Evolutionary conservation across 2,329 filamentous ascomycete genomes (phyloP).

Genomic region (Chaetothyriales sp.): DNA sequence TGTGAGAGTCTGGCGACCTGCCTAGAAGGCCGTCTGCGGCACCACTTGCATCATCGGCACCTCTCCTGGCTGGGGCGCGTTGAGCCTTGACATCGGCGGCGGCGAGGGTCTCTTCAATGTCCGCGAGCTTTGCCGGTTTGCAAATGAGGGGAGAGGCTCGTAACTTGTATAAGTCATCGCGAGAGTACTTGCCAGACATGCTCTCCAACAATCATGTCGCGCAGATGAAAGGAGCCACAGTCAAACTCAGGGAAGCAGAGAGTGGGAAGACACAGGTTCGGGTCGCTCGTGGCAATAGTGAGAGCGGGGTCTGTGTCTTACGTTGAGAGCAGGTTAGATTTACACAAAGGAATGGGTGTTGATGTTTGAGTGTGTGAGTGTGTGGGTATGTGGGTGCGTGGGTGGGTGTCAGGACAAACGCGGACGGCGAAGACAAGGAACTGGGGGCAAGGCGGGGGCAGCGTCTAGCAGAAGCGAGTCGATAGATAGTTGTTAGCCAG

Average conservation of each 20-base stretch:
- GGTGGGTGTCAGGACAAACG: not conserved
- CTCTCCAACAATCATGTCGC: conserved; percentile 1
- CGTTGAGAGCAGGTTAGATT: not conserved
- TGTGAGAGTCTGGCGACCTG: conserved; percentile 29
- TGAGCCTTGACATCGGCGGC: conserved; percentile 29
- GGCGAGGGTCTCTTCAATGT: conserved; percentile 49
- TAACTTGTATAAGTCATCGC: conserved; percentile 60
- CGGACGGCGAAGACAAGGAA: not conserved
- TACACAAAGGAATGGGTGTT: not conserved
- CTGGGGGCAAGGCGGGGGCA: not conserved
- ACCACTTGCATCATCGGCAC: conserved; percentile 9
- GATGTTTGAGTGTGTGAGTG: too few relatives aligned
- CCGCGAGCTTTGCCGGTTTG: conserved; percentile 65
- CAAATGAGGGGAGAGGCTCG: conserved; percentile 68
- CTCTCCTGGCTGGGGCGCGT: conserved; percentile 11
- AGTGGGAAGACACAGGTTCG: not conserved
- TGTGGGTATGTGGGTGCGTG: too few relatives aligned
- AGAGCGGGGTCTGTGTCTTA: not conserved
- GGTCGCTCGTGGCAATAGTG: not conserved
- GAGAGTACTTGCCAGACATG: conserved; percentile 48
- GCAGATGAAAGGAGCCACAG: not conserved
- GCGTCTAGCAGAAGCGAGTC: not conserved
- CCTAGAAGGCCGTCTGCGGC: conserved; percentile 14
- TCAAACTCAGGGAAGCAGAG: not conserved
- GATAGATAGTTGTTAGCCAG: not conserved